These are phyloP conservation scores for Metschnikowia orientalis DNA, from an alignment of 805 yeast genomes.

Conservation along the genomic window DNA sequence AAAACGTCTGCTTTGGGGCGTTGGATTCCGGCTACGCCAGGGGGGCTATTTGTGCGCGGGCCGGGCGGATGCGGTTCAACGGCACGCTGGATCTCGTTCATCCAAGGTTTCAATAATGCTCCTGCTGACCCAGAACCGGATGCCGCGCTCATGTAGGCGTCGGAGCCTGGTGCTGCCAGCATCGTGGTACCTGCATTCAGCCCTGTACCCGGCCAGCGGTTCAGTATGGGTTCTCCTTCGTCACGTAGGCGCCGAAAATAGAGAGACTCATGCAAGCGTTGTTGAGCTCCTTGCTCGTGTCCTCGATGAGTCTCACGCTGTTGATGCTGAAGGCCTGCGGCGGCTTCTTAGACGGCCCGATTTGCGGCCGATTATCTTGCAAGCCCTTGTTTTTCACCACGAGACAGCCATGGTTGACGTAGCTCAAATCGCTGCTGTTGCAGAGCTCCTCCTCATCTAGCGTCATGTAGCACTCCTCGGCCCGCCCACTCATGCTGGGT, in stretches of 20 bases:
- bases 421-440: constrained; percentile 30
- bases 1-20: too few relatives aligned
- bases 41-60: too few relatives aligned
- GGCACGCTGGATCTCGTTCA: too few relatives aligned
- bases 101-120: too few relatives aligned
- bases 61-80: too few relatives aligned
- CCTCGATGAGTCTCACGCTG: constrained; percentile 37
- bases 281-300: constrained; percentile 32
- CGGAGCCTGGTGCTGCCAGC: too few relatives aligned
- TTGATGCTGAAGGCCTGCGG: constrained; percentile 24
- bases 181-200: too few relatives aligned
- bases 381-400: constrained; percentile 16
- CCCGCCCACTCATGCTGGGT: constrained; percentile 13
- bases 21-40: too few relatives aligned
- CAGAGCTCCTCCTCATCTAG: constrained; percentile 32
- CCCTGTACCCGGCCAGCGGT: too few relatives aligned
- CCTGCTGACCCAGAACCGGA: too few relatives aligned
- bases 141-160: too few relatives aligned
- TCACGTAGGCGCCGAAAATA: constrained; percentile 39
- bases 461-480: constrained; percentile 8
- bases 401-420: constrained; percentile 26
- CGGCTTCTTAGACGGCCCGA: constrained; percentile 11
- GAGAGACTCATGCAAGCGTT: constrained; percentile 42
- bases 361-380: constrained; percentile 10
- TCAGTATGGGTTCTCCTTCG: constrained; percentile 35